Percentiles rank a stretch among this genome's conserved stretches.
Evolutionary conservation across 768 basidiomycete genomes (phyloP).

Genomic region (Auricularia heimuer): DNA sequence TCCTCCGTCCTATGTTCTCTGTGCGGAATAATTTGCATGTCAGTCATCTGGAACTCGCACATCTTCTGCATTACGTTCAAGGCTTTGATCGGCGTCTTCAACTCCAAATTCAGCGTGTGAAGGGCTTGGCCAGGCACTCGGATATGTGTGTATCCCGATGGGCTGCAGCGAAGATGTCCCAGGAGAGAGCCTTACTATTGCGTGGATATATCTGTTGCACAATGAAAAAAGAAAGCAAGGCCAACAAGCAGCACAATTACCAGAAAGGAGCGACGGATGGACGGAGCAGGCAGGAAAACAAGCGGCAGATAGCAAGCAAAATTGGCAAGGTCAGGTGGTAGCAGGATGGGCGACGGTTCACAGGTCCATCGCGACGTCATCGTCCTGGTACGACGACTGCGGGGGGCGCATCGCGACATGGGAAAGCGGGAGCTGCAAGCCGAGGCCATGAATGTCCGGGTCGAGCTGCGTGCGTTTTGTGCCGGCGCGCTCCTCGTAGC

Average conservation of each 20-base stretch:
- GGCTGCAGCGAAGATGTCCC: no score
- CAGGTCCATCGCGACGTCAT: slow-evolving; percentile 28
- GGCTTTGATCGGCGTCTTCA: no score
- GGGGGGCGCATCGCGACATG: not conserved
- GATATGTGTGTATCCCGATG: no score
- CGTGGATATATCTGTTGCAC: slow-evolving; percentile 4
- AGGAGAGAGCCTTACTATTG: not conserved
- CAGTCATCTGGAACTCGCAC: not conserved
- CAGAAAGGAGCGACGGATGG: not conserved
- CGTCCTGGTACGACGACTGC: slow-evolving; percentile 14
- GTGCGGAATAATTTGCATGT: not conserved
- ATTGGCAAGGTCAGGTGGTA: not conserved
- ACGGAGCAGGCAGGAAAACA: not conserved
- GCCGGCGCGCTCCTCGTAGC: not conserved
- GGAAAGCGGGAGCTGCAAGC: not conserved
- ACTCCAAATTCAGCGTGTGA: no score
- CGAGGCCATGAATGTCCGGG: not conserved
- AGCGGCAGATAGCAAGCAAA: no score
- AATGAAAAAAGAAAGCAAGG: not conserved
- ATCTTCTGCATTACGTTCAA: no score
- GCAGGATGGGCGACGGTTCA: not conserved
- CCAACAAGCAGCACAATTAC: not conserved
- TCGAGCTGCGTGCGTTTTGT: not conserved
- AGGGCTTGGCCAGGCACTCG: no score
- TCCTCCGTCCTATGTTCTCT: not conserved